Base-by-base conservation (phyloP, 2,329 filamentous ascomycete species). In the Fusarium globosum region DNA sequence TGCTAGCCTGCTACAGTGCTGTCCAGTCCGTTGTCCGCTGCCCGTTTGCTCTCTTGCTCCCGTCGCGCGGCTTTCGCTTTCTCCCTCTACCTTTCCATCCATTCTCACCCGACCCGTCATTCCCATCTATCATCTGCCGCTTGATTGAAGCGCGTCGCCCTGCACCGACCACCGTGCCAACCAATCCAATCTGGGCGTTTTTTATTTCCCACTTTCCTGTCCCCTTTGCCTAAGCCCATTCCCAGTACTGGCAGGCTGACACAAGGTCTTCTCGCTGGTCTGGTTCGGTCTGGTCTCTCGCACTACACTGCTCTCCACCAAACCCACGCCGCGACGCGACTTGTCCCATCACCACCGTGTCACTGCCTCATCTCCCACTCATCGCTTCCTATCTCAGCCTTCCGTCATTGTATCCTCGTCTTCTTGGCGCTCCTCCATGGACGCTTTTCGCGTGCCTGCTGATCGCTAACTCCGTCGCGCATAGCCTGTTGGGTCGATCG, bases 401-500 rank as follows among this genome's bases (percentile, higher is more conserved):
- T 61, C 51, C 55, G 63, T 67, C 67, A 74, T 64, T 71, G 61
- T 64, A 71, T 74, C 65, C 48, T 75, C 64, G 73, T 77, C 74
- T 79, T 77, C 77, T 75, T 81, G 78, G 74, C 77, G 75, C 75
- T 76, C 75, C 79, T 82, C 82, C 79, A 84, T 84, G 82, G 83
- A 81, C 83, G 80, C 79, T 80, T 80, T 76, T 78, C 77, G 77
- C 74, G 77, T 82, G 77, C 76, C 78, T 80, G 77, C 80, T 83
- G 79, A 82, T 84, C 79, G 82, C 84, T 86, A 82, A 88, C 85
- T 79, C 81, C 79, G 80, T 78, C 77, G 77, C 80, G 78, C 78
- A 79, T 79, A 84, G 82, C 79, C 82, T 82, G 86, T 85, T 81
- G 79, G 82, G 81, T 78, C 81, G 81, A 82, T 85, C 82, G 88